A percentile compares a stretch with the other conserved stretches of the same genome.
These are phyloP conservation scores for Talaromyces nanjingensis DNA, from an alignment of 495 filamentous ascomycete genomes.

Conservation along the genomic window DNA sequence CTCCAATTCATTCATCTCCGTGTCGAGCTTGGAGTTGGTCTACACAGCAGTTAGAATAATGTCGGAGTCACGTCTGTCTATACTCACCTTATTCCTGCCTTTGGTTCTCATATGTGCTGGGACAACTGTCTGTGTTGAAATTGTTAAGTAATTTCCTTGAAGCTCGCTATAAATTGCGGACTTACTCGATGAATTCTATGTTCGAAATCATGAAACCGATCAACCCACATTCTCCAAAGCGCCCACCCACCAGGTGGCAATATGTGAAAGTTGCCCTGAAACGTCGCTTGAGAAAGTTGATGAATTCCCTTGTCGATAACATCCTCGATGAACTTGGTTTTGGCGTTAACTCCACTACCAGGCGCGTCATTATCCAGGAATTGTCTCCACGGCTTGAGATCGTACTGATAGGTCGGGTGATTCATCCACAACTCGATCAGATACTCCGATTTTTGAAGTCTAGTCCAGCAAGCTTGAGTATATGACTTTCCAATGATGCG, in stretches of 20 bases:
- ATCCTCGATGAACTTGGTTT: conserved; percentile 5
- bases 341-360: conserved; percentile 10
- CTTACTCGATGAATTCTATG: conserved; percentile 3
- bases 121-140: neutral
- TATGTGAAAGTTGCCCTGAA: conserved; percentile 6
- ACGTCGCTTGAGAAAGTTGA: neutral
- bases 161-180: neutral
- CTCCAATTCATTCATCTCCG: neutral
- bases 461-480: conserved; percentile 3
- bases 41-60: neutral
- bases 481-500: neutral
- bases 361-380: conserved; percentile 8
- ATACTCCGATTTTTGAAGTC: conserved; percentile 6
- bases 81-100: neutral
- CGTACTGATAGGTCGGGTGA: conserved; percentile 6
- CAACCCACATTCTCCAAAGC: conserved; percentile 4
- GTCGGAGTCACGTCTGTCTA: neutral
- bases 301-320: neutral
- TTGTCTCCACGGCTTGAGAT: conserved; percentile 12
- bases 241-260: conserved; percentile 4
- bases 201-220: neutral
- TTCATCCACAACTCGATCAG: conserved; percentile 3
- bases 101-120: neutral
- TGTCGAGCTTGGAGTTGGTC: neutral
- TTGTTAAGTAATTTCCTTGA: neutral